Percentiles rank a stretch among this genome's conserved stretches.
Evolutionary conservation across 2,329 filamentous ascomycete species (phyloP).

Genomic region (Pyrenochaeta sp.): DNA sequence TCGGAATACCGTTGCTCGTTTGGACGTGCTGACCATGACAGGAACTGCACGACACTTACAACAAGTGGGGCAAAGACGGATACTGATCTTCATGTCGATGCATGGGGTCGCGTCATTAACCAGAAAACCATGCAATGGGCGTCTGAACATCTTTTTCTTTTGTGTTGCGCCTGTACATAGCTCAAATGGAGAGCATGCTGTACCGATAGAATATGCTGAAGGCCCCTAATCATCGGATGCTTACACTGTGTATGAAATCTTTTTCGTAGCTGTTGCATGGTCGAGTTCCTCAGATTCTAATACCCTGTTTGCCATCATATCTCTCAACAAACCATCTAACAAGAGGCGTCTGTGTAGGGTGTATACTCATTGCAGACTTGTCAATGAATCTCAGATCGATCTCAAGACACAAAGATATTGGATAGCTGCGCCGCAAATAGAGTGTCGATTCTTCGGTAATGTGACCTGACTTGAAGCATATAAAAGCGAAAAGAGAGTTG

Average conservation of each 20-base stretch:
- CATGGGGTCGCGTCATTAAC: background rate
- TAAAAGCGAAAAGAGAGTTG: too few species aligned
- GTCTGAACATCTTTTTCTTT: constrained; percentile 1
- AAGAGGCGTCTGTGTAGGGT: too few species aligned
- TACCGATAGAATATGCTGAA: constrained; percentile 7
- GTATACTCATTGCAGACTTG: too few species aligned
- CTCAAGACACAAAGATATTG: too few species aligned
- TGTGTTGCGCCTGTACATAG: constrained; percentile 27
- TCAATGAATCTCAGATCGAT: too few species aligned
- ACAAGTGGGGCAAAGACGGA: constrained; percentile 99
- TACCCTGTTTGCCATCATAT: background rate
- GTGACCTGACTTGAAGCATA: too few species aligned
- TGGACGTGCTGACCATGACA: constrained; percentile 46
- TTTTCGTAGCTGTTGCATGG: background rate
- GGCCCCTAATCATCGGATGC: background rate
- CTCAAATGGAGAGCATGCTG: constrained; percentile 9
- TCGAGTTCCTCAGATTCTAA: background rate
- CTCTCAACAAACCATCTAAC: too few species aligned
- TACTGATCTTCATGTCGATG: constrained; percentile 58
- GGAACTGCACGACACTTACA: constrained; percentile 95
- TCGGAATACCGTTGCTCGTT: background rate
- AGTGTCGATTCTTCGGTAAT: too few species aligned
- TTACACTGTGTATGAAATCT: background rate
- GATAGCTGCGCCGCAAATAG: too few species aligned
- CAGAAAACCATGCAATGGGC: background rate